A percentile compares a stretch with the other conserved stretches of the same genome.
Evolutionary conservation across 345 rosid species (phyloP).

Genomic region (Raphanus raphanistrum): DNA sequence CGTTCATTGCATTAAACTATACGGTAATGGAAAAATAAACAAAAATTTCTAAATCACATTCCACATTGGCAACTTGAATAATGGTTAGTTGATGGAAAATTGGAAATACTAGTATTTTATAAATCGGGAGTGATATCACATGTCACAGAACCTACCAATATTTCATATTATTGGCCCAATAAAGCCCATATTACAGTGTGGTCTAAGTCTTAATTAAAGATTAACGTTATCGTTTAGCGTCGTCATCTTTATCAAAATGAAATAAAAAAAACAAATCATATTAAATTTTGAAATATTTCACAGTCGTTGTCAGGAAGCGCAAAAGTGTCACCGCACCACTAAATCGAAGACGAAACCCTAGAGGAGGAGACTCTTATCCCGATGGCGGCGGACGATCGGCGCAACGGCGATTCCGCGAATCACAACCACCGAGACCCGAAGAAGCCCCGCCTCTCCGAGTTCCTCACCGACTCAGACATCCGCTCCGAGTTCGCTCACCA

Average conservation of each 20-base stretch:
- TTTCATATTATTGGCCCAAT: background rate
- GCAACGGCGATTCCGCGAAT: slow-evolving; percentile 50
- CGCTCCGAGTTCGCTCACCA: slow-evolving; percentile 75
- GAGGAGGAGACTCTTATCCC: background rate
- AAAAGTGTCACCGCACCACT: slow-evolving; percentile 22
- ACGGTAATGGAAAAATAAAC: slow-evolving; percentile 22
- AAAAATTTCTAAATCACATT: background rate
- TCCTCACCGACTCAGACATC: slow-evolving; percentile 51
- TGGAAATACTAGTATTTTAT: no score
- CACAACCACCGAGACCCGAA: slow-evolving; percentile 40
- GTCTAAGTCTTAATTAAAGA: background rate
- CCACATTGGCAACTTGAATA: slow-evolving; percentile 1
- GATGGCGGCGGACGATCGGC: slow-evolving; percentile 48
- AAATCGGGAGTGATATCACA: background rate
- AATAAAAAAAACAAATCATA: no score
- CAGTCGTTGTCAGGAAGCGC: slow-evolving; percentile 23
- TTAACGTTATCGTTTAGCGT: background rate
- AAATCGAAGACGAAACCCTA: slow-evolving; percentile 33
- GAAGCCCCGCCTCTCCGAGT: slow-evolving; percentile 44
- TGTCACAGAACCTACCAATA: background rate
- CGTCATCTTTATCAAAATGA: background rate
- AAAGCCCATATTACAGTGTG: background rate
- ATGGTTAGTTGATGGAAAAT: slow-evolving; percentile 29
- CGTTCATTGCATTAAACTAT: background rate
- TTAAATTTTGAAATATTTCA: slow-evolving; percentile 6